Evolutionary conservation across 176 grass and related monocot species (phyloP).

Genomic region (Eleusine indica): DNA sequence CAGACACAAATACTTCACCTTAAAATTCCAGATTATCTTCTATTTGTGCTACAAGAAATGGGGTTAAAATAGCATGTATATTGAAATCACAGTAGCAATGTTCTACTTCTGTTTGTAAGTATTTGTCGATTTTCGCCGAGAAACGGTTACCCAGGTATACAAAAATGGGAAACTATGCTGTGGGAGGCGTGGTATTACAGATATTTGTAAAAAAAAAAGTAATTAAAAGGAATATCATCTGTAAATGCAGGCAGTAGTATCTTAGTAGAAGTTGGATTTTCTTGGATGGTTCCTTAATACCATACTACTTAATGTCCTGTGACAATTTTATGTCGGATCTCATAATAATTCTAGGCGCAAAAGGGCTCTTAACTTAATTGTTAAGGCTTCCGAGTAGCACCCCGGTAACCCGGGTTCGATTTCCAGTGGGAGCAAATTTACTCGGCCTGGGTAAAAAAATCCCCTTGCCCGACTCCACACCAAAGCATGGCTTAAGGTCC

Average conservation of each 20-base stretch:
- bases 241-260: background rate
- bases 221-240: background rate
- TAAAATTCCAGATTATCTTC: background rate
- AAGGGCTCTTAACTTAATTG: too few relatives aligned
- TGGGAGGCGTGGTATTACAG: background rate
- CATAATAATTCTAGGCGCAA: background rate
- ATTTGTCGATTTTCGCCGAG: background rate
- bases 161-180: background rate
- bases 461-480: too few relatives aligned
- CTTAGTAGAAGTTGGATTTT: constrained; percentile 34
- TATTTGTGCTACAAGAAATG: constrained; percentile 19
- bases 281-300: constrained; percentile 10
- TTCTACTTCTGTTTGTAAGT: background rate
- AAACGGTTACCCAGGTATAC: background rate
- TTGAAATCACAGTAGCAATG: constrained; percentile 3
- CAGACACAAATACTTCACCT: constrained; percentile 5
- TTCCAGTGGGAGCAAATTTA: too few relatives aligned
- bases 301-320: constrained; percentile 12
- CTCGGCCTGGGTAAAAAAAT: too few relatives aligned
- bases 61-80: constrained; percentile 6
- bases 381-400: too few relatives aligned
- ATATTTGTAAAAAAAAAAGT: background rate
- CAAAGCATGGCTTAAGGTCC: too few relatives aligned
- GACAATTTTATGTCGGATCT: constrained; percentile 24
- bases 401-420: too few relatives aligned